A percentile compares a stretch with the other conserved stretches of the same genome.
Evolutionary conservation across 1,139 yeast genomes (phyloP).

Genomic region (Yamadazyma mexicana): DNA sequence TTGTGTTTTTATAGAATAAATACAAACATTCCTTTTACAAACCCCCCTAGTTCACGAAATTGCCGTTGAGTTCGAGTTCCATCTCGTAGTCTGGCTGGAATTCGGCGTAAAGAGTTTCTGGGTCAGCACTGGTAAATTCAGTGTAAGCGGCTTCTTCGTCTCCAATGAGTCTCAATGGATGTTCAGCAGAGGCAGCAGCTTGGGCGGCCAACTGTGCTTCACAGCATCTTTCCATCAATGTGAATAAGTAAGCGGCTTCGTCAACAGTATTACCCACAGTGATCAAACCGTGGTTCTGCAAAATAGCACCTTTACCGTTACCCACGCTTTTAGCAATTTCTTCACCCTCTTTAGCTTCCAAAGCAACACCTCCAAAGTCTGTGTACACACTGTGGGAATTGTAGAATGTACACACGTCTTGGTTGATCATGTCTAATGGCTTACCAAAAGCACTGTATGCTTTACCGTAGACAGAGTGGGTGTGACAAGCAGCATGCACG

Average conservation of each 20-base stretch:
- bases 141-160: constrained; percentile 74
- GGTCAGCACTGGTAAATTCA: constrained; percentile 58
- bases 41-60: constrained; percentile 15
- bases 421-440: constrained; percentile 76
- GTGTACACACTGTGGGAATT: constrained; percentile 63
- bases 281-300: constrained; percentile 77
- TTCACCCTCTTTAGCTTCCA: constrained; percentile 70
- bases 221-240: constrained; percentile 68
- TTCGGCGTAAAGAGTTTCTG: constrained; percentile 69
- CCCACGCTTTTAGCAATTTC: constrained; percentile 70
- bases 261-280: constrained; percentile 80
- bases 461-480: constrained; percentile 74
- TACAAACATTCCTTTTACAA: not conserved
- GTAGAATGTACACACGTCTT: constrained; percentile 71
- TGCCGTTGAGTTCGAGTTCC: constrained; percentile 28
- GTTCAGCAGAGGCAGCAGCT: constrained; percentile 49
- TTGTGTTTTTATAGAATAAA: too few relatives aligned
- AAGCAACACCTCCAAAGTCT: constrained; percentile 79
- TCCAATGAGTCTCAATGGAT: constrained; percentile 38
- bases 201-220: constrained; percentile 64
- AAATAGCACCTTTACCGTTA: constrained; percentile 59
- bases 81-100: constrained; percentile 59
- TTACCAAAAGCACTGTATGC: constrained; percentile 73
- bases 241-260: constrained; percentile 77
- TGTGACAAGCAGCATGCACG: constrained; percentile 79